Conservation (phyloP, 179 eudicot genomes). For the Beta lomatogona region DNA sequence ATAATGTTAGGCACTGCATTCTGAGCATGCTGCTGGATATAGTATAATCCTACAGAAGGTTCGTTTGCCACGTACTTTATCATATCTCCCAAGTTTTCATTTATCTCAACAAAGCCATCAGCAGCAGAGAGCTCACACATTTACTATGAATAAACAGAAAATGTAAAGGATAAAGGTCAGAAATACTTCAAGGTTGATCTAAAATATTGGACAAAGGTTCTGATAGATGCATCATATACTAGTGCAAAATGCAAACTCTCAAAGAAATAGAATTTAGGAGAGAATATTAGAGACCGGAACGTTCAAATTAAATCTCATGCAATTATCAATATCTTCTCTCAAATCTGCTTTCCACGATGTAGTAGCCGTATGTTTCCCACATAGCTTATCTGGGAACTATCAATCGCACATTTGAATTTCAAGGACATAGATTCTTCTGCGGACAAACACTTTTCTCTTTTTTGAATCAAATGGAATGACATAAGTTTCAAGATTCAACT, state of each 20-base stretch:
- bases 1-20: conserved; percentile 77
- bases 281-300: neutral
- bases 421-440: neutral
- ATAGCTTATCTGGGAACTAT: neutral
- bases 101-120: conserved; percentile 77
- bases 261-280: neutral
- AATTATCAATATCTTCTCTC: neutral
- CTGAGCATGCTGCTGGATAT: conserved; percentile 80
- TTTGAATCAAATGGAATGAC: neutral
- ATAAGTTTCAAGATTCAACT: neutral
- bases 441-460: neutral
- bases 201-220: neutral
- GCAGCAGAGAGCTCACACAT: conserved; percentile 73
- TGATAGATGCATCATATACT: neutral
- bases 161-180: neutral
- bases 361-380: neutral
- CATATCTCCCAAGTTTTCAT: conserved; percentile 72
- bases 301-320: neutral
- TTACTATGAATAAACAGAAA: conserved; percentile 27
- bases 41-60: conserved; percentile 91
- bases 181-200: neutral
- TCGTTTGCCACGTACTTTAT: conserved; percentile 81
- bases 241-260: neutral
- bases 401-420: neutral
- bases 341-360: neutral